These are phyloP conservation scores for Carallia brachiata DNA, from an alignment of 345 rosid species.

Conservation along the genomic window DNA sequence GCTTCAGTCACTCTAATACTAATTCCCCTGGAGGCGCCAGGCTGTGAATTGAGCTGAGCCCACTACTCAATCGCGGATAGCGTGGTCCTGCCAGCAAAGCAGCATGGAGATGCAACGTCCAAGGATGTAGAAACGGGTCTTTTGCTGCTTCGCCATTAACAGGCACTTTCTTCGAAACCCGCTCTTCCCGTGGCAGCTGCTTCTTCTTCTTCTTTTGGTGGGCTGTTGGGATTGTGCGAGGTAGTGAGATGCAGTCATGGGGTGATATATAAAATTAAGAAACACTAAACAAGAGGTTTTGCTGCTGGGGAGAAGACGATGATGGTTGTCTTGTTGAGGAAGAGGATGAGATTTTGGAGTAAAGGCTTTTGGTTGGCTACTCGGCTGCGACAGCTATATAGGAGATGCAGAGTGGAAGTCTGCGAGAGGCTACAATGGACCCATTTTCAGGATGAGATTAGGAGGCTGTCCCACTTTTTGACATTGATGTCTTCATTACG, in stretches of 20 bases:
- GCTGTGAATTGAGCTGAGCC: too few relatives aligned
- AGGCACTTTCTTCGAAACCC: conserved; percentile 47
- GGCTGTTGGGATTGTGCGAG: conserved; percentile 13
- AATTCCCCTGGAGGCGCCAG: too few relatives aligned
- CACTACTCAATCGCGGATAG: conserved; percentile 20
- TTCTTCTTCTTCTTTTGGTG: background rate
- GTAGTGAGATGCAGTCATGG: background rate
- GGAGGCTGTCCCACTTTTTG: too few relatives aligned
- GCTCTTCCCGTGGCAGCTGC: conserved; percentile 26
- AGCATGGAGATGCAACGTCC: conserved; percentile 83
- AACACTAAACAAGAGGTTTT: background rate
- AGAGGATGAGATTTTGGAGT: background rate
- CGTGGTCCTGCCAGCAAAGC: conserved; percentile 70
- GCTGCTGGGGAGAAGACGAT: background rate
- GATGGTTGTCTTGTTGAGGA: background rate
- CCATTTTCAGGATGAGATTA: conserved; percentile 4
- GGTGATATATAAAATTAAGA: too few relatives aligned
- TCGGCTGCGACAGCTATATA: background rate
- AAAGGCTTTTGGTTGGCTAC: background rate
- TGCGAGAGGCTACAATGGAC: background rate
- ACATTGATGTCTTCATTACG: too few relatives aligned
- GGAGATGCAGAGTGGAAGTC: background rate
- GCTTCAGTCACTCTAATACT: too few relatives aligned
- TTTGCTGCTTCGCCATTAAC: conserved; percentile 69
- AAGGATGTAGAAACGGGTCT: conserved; percentile 71